phyloP scores from a whole-genome alignment of 805 yeast species.

The Candida tibetensis region DNA sequence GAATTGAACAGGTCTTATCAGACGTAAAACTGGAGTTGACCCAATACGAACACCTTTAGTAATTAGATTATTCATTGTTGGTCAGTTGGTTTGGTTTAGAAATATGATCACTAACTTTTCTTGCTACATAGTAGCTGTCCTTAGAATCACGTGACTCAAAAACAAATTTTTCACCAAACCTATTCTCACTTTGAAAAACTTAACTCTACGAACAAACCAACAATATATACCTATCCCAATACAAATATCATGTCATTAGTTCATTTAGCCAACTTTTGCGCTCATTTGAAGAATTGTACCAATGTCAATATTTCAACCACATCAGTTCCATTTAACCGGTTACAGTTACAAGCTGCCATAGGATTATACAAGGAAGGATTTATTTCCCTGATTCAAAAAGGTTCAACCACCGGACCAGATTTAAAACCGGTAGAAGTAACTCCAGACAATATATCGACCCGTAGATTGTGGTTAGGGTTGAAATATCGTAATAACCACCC shows the following conservation, averaged over 20 bases:
- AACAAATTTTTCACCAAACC: neutral
- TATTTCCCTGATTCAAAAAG: slow-evolving; percentile 77
- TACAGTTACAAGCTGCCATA: slow-evolving; percentile 79
- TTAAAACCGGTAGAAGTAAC: slow-evolving; percentile 69
- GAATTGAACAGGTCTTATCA: too few relatives aligned
- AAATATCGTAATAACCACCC: slow-evolving; percentile 82
- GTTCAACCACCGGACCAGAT: slow-evolving; percentile 85
- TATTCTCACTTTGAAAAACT: neutral
- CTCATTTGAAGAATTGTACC: slow-evolving; percentile 86
- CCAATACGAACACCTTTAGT: too few relatives aligned
- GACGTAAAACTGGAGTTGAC: too few relatives aligned
- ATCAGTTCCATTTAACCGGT: slow-evolving; percentile 75
- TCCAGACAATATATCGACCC: slow-evolving; percentile 78
- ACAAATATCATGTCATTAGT: slow-evolving; percentile 92
- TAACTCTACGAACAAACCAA: neutral
- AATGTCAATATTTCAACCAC: slow-evolving; percentile 72
- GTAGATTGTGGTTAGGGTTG: slow-evolving; percentile 88
- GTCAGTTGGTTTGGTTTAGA: too few relatives aligned
- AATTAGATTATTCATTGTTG: too few relatives aligned
- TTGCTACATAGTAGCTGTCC: too few relatives aligned
- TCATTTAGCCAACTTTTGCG: slow-evolving; percentile 76
- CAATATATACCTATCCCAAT: too few relatives aligned
- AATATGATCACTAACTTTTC: too few relatives aligned
- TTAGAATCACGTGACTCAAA: neutral
- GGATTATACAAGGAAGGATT: slow-evolving; percentile 91